Conservation (phyloP, 805 yeast species). For the Wickerhamiella allomyrinae region DNA sequence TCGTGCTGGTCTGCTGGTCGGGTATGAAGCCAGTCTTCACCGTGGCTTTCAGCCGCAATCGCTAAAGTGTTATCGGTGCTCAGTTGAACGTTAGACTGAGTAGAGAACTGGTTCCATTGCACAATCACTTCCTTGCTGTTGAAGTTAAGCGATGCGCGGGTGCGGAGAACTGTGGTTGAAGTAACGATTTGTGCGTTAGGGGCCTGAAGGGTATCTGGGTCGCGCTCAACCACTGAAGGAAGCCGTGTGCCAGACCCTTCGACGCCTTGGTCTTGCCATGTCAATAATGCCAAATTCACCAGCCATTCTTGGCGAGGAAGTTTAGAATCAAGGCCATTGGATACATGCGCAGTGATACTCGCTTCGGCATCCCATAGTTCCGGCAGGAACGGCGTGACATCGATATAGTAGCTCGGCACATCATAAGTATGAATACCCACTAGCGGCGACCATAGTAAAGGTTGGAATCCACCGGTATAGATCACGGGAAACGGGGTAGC, state of each 20-base stretch:
- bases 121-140: neutral
- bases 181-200: neutral
- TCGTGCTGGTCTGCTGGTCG: neutral
- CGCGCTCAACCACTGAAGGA: neutral
- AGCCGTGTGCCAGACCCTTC: slow-evolving; percentile 16
- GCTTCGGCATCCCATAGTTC: slow-evolving; percentile 38
- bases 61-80: neutral
- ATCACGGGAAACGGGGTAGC: slow-evolving; percentile 57
- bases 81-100: neutral
- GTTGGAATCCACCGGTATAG: slow-evolving; percentile 69
- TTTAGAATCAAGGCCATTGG: slow-evolving; percentile 9
- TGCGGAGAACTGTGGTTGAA: neutral
- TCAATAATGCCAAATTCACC: slow-evolving; percentile 20
- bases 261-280: slow-evolving; percentile 19
- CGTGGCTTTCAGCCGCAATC: neutral
- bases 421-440: slow-evolving; percentile 66
- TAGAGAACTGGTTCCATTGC: neutral
- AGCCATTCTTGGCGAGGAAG: slow-evolving; percentile 19
- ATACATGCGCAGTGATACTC: slow-evolving; percentile 39
- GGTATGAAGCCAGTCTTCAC: neutral
- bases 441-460: slow-evolving; percentile 67
- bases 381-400: slow-evolving; percentile 56
- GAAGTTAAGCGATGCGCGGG: neutral
- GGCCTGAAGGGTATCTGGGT: slow-evolving; percentile 4
- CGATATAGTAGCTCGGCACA: slow-evolving; percentile 49